A percentile compares a stretch with the other conserved stretches of the same genome.
phyloP scores from a whole-genome alignment of 108 stramenopile genomes.

The Skeletonema menzelii region DNA sequence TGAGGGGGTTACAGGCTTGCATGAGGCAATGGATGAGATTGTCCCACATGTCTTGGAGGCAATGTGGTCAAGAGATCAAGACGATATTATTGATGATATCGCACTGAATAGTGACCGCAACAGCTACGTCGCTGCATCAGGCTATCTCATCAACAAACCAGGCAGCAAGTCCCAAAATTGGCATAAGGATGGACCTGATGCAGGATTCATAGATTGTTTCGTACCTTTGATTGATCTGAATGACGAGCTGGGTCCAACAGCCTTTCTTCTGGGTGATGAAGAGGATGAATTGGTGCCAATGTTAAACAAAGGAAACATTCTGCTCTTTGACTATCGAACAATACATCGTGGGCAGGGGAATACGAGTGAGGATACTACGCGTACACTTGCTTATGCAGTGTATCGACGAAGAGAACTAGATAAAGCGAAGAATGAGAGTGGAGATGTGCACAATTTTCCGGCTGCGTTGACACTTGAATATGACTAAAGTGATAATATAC shows the following conservation, averaged over 20 bases:
- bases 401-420: slow-evolving; percentile 9
- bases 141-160: slow-evolving; percentile 35
- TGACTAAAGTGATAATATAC: slow-evolving; percentile 6
- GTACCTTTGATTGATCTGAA: slow-evolving; percentile 32
- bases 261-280: slow-evolving; percentile 1
- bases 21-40: slow-evolving; percentile 3
- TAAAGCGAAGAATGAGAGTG: not conserved
- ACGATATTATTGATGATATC: not conserved
- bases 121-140: slow-evolving; percentile 20
- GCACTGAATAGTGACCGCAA: not conserved
- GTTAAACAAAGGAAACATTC: slow-evolving; percentile 27
- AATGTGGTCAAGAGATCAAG: slow-evolving; percentile 10
- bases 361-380: slow-evolving; percentile 14
- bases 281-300: slow-evolving; percentile 16
- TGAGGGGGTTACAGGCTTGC: slow-evolving; percentile 12
- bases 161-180: slow-evolving; percentile 35
- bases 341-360: slow-evolving; percentile 41
- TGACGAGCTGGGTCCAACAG: slow-evolving; percentile 21
- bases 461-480: slow-evolving; percentile 12
- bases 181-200: slow-evolving; percentile 37
- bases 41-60: slow-evolving; percentile 13
- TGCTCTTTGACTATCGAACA: slow-evolving; percentile 44
- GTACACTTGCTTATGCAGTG: slow-evolving; percentile 42
- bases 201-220: slow-evolving; percentile 36
- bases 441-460: slow-evolving; percentile 17